Percentiles rank a stretch among this genome's conserved stretches.
These are phyloP conservation scores for Hippophae tibetana DNA, from an alignment of 306 rosid species.

Conservation along the genomic window DNA sequence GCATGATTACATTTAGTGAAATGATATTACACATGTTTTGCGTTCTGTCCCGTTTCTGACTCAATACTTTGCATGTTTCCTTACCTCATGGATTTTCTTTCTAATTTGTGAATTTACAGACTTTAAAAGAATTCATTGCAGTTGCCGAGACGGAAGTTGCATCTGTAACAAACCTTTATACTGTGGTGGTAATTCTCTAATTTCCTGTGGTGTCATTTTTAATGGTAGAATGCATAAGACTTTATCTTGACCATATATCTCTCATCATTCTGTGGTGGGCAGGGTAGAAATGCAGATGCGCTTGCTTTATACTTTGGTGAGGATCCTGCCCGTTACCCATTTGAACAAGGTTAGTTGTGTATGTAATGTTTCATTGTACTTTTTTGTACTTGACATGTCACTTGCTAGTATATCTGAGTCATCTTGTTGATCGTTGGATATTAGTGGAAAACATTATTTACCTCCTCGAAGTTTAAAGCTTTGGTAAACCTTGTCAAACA, in stretches of 20 bases:
- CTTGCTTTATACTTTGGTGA: conserved; percentile 87
- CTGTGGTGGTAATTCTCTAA: conserved; percentile 63
- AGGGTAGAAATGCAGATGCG: conserved; percentile 97
- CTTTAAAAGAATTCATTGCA: conserved; percentile 58
- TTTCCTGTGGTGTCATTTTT: conserved; percentile 12
- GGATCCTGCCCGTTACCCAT: conserved; percentile 85
- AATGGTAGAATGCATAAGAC: conserved; percentile 4
- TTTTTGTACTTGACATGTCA: too few species aligned
- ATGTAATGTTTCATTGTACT: too few species aligned
- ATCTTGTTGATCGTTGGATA: too few species aligned
- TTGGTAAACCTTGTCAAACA: too few species aligned
- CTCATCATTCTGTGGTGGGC: conserved; percentile 25
- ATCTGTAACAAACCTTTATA: conserved; percentile 61
- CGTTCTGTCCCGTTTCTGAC: not conserved
- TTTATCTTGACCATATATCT: conserved; percentile 17
- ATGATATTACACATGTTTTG: not conserved
- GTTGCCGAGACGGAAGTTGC: conserved; percentile 74
- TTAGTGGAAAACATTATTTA: too few species aligned
- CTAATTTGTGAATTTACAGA: conserved; percentile 32
- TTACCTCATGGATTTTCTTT: conserved; percentile 16
- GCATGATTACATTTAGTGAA: not conserved
- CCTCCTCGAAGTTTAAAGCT: too few species aligned
- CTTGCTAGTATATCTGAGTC: too few species aligned
- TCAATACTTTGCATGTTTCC: not conserved
- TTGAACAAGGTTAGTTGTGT: conserved; percentile 75